Evolutionary conservation across 345 rosid species (phyloP), one percentile per base, ranked within the genome.

Genomic region (Hibiscus tridactylites): DNA sequence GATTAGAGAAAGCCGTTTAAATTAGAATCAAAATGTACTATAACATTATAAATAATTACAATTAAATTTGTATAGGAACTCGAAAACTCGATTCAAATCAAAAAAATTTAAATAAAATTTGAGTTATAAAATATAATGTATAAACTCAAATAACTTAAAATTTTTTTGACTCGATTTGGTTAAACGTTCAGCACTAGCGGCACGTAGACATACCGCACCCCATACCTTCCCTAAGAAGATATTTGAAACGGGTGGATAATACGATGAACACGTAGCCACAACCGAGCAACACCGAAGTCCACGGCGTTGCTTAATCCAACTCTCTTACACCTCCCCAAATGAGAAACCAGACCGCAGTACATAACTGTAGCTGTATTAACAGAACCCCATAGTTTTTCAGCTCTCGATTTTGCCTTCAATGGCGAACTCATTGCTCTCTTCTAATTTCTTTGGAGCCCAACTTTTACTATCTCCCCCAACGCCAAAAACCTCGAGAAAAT

Each of bases 391-490:
- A 47, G 28, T 8, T 39, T 13, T 49, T 49, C 15, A 26, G 52
- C 61, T 56, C 56, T 72, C 62, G 2, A 39, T 81, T 52, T 52
- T 81, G 85, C 82, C 87, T 13, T 61, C 91, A 3, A 61, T 80
- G 15, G 61, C 78, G 4, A 84, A 73, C 49, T 57, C 88, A 6
- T 63, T 85, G 10, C 84, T 80, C 62, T 83, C 83, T 33, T 85
- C 89, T 1, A 79, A 74, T 53, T 81, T 85, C 80, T 73, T 74
- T 29, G 84, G 84, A 69, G 62, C 87, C 46, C 76, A 74, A 64
- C 77, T 76, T 26, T 57, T 80, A 3, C 60, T 81, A 24, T 84
- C 86, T 53, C 85, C 85, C 49, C 89, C 91, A 8, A 88, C 85
- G 8, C 91, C 91, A 1, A 89, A 87, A 82, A 83, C 83, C 37